A percentile compares a stretch with the other conserved stretches of the same genome.
These are phyloP conservation scores for Linderina pennispora DNA, from an alignment of 192 early-diverging fungal species.

Conservation along the genomic window DNA sequence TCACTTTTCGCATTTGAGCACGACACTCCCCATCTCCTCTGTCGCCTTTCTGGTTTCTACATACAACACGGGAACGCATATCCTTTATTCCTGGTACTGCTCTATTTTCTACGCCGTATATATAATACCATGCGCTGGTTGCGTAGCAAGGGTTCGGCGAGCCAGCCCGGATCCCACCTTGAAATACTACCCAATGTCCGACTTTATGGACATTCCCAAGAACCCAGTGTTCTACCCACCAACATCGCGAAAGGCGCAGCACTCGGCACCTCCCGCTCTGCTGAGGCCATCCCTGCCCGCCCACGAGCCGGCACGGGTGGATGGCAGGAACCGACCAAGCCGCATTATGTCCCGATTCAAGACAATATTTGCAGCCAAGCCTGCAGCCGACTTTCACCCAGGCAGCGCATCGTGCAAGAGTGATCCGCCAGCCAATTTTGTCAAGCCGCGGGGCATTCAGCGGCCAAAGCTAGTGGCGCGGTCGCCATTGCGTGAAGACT, in stretches of 20 bases:
- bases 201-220: slow-evolving; percentile 13
- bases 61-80: no score
- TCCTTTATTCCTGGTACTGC: no score
- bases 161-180: no score
- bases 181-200: no score
- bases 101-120: no score
- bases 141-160: no score
- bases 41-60: no score
- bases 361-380: slow-evolving; percentile 24
- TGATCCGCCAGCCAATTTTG: background rate
- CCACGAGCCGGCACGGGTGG: slow-evolving; percentile 1
- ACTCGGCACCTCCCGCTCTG: background rate
- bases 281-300: no score
- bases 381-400: background rate
- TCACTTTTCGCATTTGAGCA: no score
- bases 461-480: slow-evolving; percentile 26
- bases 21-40: no score
- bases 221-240: slow-evolving; percentile 46
- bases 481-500: slow-evolving; percentile 33
- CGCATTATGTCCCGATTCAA: slow-evolving; percentile 26
- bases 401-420: background rate
- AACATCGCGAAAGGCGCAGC: slow-evolving; percentile 6
- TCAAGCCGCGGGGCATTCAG: slow-evolving; percentile 9
- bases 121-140: no score
- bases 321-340: slow-evolving; percentile 5